Evolutionary conservation across 495 filamentous ascomycete genomes (phyloP).

Genomic region (Trichoderma gamsii): DNA sequence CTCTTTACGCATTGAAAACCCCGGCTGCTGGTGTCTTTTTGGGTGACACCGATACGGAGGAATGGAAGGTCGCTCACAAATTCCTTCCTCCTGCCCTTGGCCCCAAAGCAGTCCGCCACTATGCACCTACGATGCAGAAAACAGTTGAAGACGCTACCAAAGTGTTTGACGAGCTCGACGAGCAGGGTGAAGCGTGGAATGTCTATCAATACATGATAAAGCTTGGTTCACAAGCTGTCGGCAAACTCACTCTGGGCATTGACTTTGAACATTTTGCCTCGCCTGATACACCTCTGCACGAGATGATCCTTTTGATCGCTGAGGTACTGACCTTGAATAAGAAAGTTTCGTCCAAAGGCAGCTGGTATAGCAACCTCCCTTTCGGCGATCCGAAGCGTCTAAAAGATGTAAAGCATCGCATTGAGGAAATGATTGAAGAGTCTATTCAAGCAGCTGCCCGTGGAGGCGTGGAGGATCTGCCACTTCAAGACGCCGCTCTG

Average conservation of each 20-base stretch:
- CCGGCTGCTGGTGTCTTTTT: slow-evolving; percentile 44
- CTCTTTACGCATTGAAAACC: slow-evolving; percentile 42
- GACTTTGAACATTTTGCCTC: slow-evolving; percentile 48
- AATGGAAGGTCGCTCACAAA: slow-evolving; percentile 47
- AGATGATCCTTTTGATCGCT: slow-evolving; percentile 37
- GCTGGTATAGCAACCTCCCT: slow-evolving; percentile 47
- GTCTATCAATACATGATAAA: slow-evolving; percentile 58
- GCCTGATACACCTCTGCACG: slow-evolving; percentile 36
- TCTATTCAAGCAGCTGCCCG: slow-evolving; percentile 29
- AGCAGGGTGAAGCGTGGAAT: slow-evolving; percentile 46
- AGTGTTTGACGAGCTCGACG: slow-evolving; percentile 50
- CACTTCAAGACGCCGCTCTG: not conserved
- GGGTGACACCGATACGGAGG: slow-evolving; percentile 43
- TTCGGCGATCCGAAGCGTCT: slow-evolving; percentile 46
- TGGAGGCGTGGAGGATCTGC: not conserved
- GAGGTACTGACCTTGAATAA: slow-evolving; percentile 46
- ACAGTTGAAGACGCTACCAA: slow-evolving; percentile 27
- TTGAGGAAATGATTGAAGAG: slow-evolving; percentile 30
- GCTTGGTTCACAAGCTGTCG: slow-evolving; percentile 47
- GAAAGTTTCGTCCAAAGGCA: slow-evolving; percentile 40
- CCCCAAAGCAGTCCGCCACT: slow-evolving; percentile 52
- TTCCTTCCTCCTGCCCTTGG: slow-evolving; percentile 49
- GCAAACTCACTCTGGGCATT: slow-evolving; percentile 44
- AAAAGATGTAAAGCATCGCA: slow-evolving; percentile 33
- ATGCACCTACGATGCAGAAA: slow-evolving; percentile 48